Conservation (phyloP, 352 stramenopile genomes). For the Globisporangium middletonii region DNA sequence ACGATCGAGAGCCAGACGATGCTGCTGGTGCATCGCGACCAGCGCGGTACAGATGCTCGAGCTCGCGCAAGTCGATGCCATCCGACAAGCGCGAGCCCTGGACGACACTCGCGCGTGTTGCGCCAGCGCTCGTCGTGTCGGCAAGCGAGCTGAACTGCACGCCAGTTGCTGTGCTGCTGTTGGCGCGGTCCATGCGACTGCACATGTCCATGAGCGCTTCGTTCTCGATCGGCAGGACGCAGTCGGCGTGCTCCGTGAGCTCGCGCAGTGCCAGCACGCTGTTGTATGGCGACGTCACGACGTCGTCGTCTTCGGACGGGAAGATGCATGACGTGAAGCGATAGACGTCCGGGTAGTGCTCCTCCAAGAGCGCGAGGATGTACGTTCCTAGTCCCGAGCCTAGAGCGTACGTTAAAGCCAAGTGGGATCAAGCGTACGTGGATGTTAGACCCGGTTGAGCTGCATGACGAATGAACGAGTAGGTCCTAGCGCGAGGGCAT, state of each 20-base stretch:
- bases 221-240: conserved; percentile 90
- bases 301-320: conserved; percentile 86
- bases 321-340: conserved; percentile 81
- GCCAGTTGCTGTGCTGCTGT: not conserved
- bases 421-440: not conserved
- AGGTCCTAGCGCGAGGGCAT: not conserved
- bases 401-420: not conserved
- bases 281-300: conserved; percentile 93
- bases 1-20: not conserved
- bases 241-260: conserved; percentile 86
- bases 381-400: conserved; percentile 89
- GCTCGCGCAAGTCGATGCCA: conserved; percentile 34
- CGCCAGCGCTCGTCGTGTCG: not conserved
- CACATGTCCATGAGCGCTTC: conserved; percentile 76
- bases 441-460: too few relatives aligned
- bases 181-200: conserved; percentile 29
- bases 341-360: conserved; percentile 84
- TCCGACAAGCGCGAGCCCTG: conserved; percentile 37
- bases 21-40: conserved; percentile 15
- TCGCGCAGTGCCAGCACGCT: conserved; percentile 71
- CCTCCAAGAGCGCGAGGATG: conserved; percentile 77
- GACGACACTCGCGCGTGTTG: conserved; percentile 14
- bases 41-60: conserved; percentile 46
- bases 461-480: too few relatives aligned
- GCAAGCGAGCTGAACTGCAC: conserved; percentile 14